These are phyloP conservation scores for Lactifluus piperatus DNA, from an alignment of 768 basidiomycete species.

Conservation along the genomic window DNA sequence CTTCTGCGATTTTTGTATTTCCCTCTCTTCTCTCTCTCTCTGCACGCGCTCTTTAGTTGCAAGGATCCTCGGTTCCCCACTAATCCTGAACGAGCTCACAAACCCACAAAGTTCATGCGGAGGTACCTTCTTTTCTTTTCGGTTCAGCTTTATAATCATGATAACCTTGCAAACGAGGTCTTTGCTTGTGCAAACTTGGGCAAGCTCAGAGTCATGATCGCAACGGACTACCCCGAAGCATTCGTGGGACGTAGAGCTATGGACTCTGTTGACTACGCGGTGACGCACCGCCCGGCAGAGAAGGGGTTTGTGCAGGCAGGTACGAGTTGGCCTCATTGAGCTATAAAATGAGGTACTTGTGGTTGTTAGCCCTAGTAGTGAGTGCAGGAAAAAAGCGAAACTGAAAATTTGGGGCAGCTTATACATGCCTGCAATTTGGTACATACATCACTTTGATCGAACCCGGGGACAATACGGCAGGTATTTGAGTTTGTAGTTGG, in stretches of 20 bases:
- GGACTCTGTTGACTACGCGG: slow-evolving; percentile 73
- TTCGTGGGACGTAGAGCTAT: slow-evolving; percentile 66
- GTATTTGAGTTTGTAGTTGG: slow-evolving; percentile 17
- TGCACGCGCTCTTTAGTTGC: too few relatives aligned
- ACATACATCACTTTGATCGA: slow-evolving; percentile 72
- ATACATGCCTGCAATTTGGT: slow-evolving; percentile 77
- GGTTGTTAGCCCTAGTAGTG: neutral
- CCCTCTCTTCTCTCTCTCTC: too few relatives aligned
- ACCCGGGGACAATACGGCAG: slow-evolving; percentile 67
- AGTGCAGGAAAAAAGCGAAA: neutral
- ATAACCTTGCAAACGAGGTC: slow-evolving; percentile 59
- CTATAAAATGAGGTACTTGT: slow-evolving; percentile 67
- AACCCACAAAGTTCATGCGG: slow-evolving; percentile 83
- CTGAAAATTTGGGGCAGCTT: slow-evolving; percentile 37
- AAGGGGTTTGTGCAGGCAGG: slow-evolving; percentile 64
- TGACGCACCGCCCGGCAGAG: slow-evolving; percentile 63
- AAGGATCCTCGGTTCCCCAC: too few relatives aligned
- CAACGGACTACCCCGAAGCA: slow-evolving; percentile 56
- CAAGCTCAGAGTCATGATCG: slow-evolving; percentile 67
- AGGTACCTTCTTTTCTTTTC: slow-evolving; percentile 29
- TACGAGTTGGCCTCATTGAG: slow-evolving; percentile 72
- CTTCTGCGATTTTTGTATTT: neutral
- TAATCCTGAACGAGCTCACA: slow-evolving; percentile 65
- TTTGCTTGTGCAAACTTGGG: slow-evolving; percentile 70
- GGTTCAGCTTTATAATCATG: neutral